A percentile compares a stretch with the other conserved stretches of the same genome.
These are phyloP conservation scores for Megacollybia platyphylla DNA, from an alignment of 1,284 basidiomycete genomes.

Conservation along the genomic window DNA sequence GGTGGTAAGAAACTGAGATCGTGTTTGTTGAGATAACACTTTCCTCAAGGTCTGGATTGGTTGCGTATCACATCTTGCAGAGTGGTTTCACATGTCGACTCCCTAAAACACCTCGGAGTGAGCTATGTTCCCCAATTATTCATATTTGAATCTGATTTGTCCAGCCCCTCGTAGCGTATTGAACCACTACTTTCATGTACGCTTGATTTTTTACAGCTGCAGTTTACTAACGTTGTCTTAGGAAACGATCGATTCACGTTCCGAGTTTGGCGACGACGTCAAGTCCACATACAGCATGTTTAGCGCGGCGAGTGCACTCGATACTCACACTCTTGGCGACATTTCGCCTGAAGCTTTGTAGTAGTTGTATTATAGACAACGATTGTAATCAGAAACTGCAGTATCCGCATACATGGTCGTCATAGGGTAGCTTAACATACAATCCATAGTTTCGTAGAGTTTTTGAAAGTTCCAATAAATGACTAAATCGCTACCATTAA, in stretches of 20 bases:
- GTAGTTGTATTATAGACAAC: conserved; percentile 5
- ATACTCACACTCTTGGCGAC: conserved; percentile 57
- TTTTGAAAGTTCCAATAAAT: too few species aligned
- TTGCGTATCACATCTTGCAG: conserved; percentile 86
- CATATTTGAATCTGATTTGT: conserved; percentile 9
- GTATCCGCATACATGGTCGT: too few species aligned
- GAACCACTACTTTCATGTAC: conserved; percentile 87
- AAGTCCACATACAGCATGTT: conserved; percentile 49
- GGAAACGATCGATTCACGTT: conserved; percentile 62
- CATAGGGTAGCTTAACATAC: too few species aligned
- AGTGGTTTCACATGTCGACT: conserved; percentile 75
- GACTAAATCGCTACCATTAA: too few species aligned
- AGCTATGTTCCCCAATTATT: conserved; percentile 15
- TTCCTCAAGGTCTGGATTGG: conserved; percentile 65
- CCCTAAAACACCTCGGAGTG: conserved; percentile 81
- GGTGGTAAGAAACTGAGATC: conserved; percentile 50
- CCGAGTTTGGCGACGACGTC: conserved; percentile 58
- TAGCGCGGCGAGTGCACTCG: conserved; percentile 27
- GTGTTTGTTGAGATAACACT: conserved; percentile 1
- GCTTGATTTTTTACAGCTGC: conserved; percentile 13
- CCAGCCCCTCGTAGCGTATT: conserved; percentile 80
- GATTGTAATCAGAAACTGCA: neutral
- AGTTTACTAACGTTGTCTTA: conserved; percentile 14
- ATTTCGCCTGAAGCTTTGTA: conserved; percentile 70
- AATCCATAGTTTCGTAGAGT: too few species aligned